Evolutionary conservation across 257 asterid genomes (phyloP).

Genomic region (Plectranthus barbatus): DNA sequence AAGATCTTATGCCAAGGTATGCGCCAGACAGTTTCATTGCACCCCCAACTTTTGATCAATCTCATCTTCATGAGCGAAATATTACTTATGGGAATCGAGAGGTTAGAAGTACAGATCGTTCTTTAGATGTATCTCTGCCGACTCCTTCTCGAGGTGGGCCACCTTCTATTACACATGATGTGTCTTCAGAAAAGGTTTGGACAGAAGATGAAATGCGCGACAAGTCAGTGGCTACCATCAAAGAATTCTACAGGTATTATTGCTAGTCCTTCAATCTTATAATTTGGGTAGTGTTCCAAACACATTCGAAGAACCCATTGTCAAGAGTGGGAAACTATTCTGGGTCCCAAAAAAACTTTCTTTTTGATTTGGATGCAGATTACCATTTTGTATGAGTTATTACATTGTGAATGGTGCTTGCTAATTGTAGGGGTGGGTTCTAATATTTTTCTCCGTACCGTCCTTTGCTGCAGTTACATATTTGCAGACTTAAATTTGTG

Average conservation of each 20-base stretch:
- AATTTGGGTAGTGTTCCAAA: neutral
- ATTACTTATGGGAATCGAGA: slow-evolving; percentile 26
- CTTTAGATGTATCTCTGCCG: slow-evolving; percentile 23
- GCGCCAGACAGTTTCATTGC: slow-evolving; percentile 41
- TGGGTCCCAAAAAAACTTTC: neutral
- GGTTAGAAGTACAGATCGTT: slow-evolving; percentile 23
- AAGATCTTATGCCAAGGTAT: slow-evolving; percentile 46
- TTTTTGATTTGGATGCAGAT: neutral
- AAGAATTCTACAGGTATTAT: slow-evolving; percentile 76
- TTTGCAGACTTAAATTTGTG: neutral
- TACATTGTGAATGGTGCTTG: neutral
- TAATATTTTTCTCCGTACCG: neutral
- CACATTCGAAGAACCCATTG: neutral
- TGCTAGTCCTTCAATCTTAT: neutral
- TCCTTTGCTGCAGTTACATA: neutral
- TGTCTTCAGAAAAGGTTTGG: slow-evolving; percentile 41
- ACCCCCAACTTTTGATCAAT: slow-evolving; percentile 35
- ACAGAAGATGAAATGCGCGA: slow-evolving; percentile 53
- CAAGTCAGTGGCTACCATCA: slow-evolving; percentile 64
- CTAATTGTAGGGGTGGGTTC: neutral
- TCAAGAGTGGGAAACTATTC: neutral
- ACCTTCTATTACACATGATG: slow-evolving; percentile 22
- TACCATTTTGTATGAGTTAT: neutral
- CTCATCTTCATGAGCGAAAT: slow-evolving; percentile 35
- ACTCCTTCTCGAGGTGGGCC: slow-evolving; percentile 37